A percentile compares a stretch with the other conserved stretches of the same genome.
phyloP scores from a whole-genome alignment of 2,329 filamentous ascomycete species.

The Dendrostoma leiphaemia region DNA sequence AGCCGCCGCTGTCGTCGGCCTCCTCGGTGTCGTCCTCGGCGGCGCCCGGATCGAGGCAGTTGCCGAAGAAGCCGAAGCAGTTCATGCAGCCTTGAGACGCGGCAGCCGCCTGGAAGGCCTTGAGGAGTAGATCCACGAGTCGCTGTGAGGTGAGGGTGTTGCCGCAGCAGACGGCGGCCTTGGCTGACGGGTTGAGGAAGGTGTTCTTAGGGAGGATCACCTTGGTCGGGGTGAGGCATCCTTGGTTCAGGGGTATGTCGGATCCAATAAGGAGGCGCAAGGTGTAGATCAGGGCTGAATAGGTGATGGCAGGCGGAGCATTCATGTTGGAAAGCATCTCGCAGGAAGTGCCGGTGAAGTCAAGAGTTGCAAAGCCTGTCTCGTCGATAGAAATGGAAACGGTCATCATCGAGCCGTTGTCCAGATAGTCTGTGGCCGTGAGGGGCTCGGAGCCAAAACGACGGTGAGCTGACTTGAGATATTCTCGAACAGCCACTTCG shows the following conservation, averaged over 20 bases:
- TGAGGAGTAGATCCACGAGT: constrained; percentile 29
- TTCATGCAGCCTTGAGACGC: constrained; percentile 29
- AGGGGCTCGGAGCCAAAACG: constrained; percentile 66
- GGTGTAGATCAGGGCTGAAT: constrained; percentile 32
- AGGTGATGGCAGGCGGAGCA: constrained; percentile 34
- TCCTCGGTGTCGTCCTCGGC: background rate
- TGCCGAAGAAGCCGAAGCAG: constrained; percentile 27
- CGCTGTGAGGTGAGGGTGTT: constrained; percentile 29
- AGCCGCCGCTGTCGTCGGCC: background rate
- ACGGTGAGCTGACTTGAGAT: constrained; percentile 66
- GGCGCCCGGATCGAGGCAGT: constrained; percentile 14
- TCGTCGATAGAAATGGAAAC: constrained; percentile 70
- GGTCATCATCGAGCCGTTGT: constrained; percentile 72
- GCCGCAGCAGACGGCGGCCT: constrained; percentile 26
- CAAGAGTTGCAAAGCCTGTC: constrained; percentile 70
- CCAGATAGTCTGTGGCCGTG: constrained; percentile 74
- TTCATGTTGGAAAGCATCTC: constrained; percentile 67
- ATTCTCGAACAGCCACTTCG: constrained; percentile 65
- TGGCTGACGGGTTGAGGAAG: constrained; percentile 28
- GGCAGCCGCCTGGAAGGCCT: constrained; percentile 26
- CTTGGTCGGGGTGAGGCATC: constrained; percentile 26
- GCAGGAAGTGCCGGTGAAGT: constrained; percentile 68
- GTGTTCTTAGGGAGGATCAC: constrained; percentile 25
- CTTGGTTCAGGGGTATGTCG: constrained; percentile 32
- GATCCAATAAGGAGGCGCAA: constrained; percentile 26